Evolutionary conservation across 345 rosid genomes (phyloP), one percentile per base, ranked within the genome.

Genomic region (Microthlaspi erraticum): DNA sequence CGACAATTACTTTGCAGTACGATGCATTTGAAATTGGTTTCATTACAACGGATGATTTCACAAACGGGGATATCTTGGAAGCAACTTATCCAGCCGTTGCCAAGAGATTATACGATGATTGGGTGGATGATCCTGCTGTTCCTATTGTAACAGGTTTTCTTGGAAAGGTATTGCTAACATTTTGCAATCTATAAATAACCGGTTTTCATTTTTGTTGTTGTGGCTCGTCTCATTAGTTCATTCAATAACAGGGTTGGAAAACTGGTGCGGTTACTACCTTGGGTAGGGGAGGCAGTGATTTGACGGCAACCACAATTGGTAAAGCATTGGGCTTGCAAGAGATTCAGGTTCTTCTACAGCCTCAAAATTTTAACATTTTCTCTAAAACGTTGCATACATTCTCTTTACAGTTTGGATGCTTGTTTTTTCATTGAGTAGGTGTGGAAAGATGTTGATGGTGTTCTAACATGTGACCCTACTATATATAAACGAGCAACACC

Each of bases 361-460:
- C n/a, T 62, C 65, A 68, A 57, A 45, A 43, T 31, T 31, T 51
- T 23, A 26, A 51, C 1, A 1, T 23, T 16, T 8, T 26, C 51
- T 3, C 32, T 44, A 6, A 77, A 41, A 65, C 4, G 33, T 45
- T 54, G 38, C 17, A 29, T 16, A 14, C 71, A 32, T 20, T 20
- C 46, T 63, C 2, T 69, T 11, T 63, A 48, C 37, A 70, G 33
- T 63, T 44, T 62, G 13, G 64, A 39, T 72, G 16, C 62, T 50
- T 75, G 2, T 48, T 63, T 55, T 60, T 38, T 8, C 17, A 31
- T 61, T 54, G 66, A 63, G 23, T 80, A 94, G 99, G 99, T 94
- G 79, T 94, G 99, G 99, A 94, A 94, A 81, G 99, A 94, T 82
- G 99, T 94, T 59, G 99, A 94, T 75, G 99, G 99, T 73, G 99